A percentile compares a stretch with the other conserved stretches of the same genome.
Conservation (phyloP, 2,329 filamentous ascomycete species). For the Fusarium nelsonii region DNA sequence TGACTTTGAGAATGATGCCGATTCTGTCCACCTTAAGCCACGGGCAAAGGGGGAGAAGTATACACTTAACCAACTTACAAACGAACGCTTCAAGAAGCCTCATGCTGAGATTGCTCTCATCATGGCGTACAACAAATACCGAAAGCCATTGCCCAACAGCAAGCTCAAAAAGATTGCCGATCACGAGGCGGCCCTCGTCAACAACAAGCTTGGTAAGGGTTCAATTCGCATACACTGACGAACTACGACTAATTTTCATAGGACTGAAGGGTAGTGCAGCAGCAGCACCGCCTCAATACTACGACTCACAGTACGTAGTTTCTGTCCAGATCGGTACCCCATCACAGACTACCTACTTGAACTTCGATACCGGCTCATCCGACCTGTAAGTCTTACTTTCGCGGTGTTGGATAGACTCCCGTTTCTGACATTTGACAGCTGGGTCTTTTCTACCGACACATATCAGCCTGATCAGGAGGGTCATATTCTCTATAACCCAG, state of each 20-base stretch:
- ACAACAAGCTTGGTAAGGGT: slow-evolving; percentile 42
- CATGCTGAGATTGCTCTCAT: slow-evolving; percentile 50
- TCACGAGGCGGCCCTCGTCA: slow-evolving; percentile 34
- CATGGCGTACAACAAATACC: slow-evolving; percentile 56
- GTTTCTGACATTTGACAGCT: slow-evolving; percentile 59
- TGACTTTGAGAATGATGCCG: slow-evolving; percentile 12
- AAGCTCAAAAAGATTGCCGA: slow-evolving; percentile 44
- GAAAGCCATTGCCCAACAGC: slow-evolving; percentile 47
- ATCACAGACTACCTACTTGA: slow-evolving; percentile 69
- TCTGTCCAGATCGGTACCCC: slow-evolving; percentile 72
- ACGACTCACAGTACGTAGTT: slow-evolving; percentile 70
- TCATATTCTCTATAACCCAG: slow-evolving; percentile 69
- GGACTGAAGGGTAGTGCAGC: slow-evolving; percentile 42
- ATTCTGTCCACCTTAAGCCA: slow-evolving; percentile 14
- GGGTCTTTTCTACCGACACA: slow-evolving; percentile 75
- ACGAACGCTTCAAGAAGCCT: slow-evolving; percentile 51
- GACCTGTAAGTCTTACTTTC: slow-evolving; percentile 55
- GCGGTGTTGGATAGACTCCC: fast-evolving
- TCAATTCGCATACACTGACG: fast-evolving
- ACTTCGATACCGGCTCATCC: slow-evolving; percentile 75
- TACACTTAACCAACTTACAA: slow-evolving; percentile 52
- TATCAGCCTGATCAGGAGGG: slow-evolving; percentile 59
- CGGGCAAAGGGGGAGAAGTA: slow-evolving; percentile 42
- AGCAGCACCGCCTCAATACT: slow-evolving; percentile 49
- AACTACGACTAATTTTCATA: not conserved